Evolutionary conservation across 2,329 filamentous ascomycete species (phyloP).

Genomic region (Colletotrichum agaves): DNA sequence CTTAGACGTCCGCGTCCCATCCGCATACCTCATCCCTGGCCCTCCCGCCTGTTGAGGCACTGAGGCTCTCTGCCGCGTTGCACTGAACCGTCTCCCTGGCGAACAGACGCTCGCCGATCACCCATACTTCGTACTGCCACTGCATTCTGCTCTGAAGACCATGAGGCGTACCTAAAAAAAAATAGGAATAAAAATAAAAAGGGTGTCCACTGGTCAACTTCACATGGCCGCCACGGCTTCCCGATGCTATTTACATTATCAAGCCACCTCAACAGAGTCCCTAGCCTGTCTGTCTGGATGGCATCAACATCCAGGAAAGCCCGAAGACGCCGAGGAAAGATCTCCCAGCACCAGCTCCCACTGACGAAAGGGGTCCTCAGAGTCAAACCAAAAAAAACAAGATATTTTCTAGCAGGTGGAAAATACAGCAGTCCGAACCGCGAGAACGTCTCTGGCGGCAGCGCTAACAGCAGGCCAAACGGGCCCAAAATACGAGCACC

Average conservation of each 20-base stretch:
- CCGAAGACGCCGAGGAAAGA: slow-evolving; percentile 6
- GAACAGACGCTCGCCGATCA: slow-evolving; percentile 25
- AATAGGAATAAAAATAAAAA: slow-evolving; percentile 11
- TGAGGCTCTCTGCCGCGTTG: slow-evolving; percentile 26
- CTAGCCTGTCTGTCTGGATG: slow-evolving; percentile 4
- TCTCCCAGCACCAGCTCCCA: background rate
- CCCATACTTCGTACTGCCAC: background rate
- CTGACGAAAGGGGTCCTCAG: slow-evolving; percentile 9
- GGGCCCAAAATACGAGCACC: slow-evolving; percentile 23
- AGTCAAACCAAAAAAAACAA: background rate
- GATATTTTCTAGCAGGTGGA: background rate
- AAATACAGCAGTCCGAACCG: slow-evolving; percentile 14
- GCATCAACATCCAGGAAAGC: background rate
- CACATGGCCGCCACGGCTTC: slow-evolving; percentile 30
- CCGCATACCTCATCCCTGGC: slow-evolving; percentile 20
- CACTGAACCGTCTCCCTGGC: slow-evolving; percentile 25
- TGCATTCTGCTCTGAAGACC: background rate
- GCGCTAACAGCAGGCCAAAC: slow-evolving; percentile 1
- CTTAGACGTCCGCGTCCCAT: background rate
- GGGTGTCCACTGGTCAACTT: background rate
- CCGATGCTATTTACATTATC: background rate
- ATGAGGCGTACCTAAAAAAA: slow-evolving; percentile 6
- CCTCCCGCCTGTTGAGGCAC: slow-evolving; percentile 3
- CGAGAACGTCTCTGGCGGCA: slow-evolving; percentile 11
- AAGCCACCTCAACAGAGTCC: slow-evolving; percentile 31